phyloP scores from a whole-genome alignment of 202 grass and related monocot species.

The Elaeis oleifera region DNA sequence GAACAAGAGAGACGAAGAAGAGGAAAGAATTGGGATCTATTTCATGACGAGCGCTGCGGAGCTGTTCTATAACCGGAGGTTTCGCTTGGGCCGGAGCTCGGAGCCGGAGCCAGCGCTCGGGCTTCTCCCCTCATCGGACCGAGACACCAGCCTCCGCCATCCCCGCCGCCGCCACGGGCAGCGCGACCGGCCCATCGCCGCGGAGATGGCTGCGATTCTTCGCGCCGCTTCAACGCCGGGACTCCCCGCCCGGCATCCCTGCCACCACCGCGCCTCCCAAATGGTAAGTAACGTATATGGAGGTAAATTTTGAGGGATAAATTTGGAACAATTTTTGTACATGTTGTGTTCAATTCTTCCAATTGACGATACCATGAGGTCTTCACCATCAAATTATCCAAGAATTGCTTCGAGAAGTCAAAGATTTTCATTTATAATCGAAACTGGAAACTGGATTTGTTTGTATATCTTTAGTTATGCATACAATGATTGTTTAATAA shows the following conservation, averaged over 20 bases:
- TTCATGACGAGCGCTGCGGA: slow-evolving; percentile 85
- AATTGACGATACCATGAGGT: no score
- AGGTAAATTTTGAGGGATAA: no score
- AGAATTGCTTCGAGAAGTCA: no score
- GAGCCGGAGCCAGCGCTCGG: slow-evolving; percentile 27
- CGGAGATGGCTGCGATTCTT: slow-evolving; percentile 25
- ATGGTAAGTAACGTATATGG: no score
- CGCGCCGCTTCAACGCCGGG: slow-evolving; percentile 29
- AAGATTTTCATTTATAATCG: no score
- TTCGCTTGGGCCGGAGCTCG: slow-evolving; percentile 42
- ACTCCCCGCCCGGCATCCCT: slow-evolving; percentile 15
- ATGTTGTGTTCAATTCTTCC: no score
- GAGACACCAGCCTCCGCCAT: slow-evolving; percentile 3
- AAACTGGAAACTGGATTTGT: no score
- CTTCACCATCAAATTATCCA: no score
- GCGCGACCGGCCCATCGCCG: slow-evolving; percentile 25
- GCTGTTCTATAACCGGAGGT: slow-evolving; percentile 60
- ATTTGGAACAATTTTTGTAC: no score
- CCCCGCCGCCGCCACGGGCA: slow-evolving; percentile 21
- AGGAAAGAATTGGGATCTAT: background rate
- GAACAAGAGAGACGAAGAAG: no score
- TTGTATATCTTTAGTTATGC: no score
- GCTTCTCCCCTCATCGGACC: slow-evolving; percentile 26
- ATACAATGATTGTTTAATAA: no score
- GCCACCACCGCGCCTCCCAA: background rate